These are phyloP conservation scores for Coniosporium apollinis DNA, from an alignment of 495 filamentous ascomycete genomes.

Conservation along the genomic window DNA sequence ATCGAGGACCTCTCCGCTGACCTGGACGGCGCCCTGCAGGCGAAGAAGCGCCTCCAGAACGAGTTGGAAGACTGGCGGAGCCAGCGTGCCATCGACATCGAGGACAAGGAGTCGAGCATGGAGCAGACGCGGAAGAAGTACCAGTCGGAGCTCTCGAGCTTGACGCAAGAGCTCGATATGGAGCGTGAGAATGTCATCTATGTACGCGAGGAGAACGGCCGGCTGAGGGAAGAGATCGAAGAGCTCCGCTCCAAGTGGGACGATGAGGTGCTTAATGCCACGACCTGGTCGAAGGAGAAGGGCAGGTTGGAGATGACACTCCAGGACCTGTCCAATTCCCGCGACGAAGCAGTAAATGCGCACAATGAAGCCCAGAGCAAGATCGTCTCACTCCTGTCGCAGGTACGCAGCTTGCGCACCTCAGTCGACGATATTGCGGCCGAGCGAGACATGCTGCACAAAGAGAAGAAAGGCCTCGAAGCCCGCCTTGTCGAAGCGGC, in stretches of 20 bases:
- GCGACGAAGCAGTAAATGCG: slow-evolving; percentile 81
- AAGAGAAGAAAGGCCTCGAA: slow-evolving; percentile 85
- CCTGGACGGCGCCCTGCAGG: slow-evolving; percentile 67
- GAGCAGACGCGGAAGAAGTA: slow-evolving; percentile 98
- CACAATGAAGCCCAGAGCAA: slow-evolving; percentile 92
- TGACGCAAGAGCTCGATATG: slow-evolving; percentile 84
- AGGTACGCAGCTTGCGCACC: slow-evolving; percentile 70
- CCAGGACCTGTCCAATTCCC: slow-evolving; percentile 72
- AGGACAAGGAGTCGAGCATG: slow-evolving; percentile 91
- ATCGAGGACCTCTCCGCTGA: slow-evolving; percentile 88
- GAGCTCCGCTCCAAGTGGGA: slow-evolving; percentile 96
- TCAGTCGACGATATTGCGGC: slow-evolving; percentile 71
- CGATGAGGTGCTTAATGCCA: slow-evolving; percentile 92
- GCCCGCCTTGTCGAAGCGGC: slow-evolving; percentile 74
- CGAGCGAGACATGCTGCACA: slow-evolving; percentile 68
- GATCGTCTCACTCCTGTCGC: slow-evolving; percentile 78
- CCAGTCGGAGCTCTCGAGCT: slow-evolving; percentile 72
- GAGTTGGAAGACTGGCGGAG: slow-evolving; percentile 95
- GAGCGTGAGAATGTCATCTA: slow-evolving; percentile 72
- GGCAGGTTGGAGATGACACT: slow-evolving; percentile 77
- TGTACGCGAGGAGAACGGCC: slow-evolving; percentile 40
- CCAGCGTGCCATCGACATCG: slow-evolving; percentile 86
- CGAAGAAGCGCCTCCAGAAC: slow-evolving; percentile 90
- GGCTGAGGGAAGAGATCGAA: slow-evolving; percentile 84
- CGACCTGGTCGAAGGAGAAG: slow-evolving; percentile 98